Evolutionary conservation across 306 rosid genomes (phyloP).

Genomic region (Crotalaria pallida): DNA sequence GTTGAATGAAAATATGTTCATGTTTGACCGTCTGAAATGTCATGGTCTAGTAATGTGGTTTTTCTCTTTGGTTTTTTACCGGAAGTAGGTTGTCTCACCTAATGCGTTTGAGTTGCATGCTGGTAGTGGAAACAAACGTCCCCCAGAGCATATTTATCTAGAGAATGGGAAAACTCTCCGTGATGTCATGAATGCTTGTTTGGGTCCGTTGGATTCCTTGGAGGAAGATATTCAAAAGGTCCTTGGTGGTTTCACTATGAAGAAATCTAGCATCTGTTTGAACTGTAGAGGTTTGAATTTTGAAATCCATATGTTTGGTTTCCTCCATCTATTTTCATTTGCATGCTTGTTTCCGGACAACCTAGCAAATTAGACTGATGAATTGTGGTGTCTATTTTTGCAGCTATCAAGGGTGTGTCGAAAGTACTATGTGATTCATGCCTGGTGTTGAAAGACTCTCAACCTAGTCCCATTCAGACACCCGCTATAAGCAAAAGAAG

Average conservation of each 20-base stretch:
- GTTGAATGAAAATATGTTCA: slow-evolving; percentile 10
- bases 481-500: background rate
- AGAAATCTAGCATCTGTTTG: slow-evolving; percentile 56
- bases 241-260: slow-evolving; percentile 46
- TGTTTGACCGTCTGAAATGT: background rate
- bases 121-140: slow-evolving; percentile 75
- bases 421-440: slow-evolving; percentile 61
- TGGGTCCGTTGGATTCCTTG: slow-evolving; percentile 30
- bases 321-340: background rate
- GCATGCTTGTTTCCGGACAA: background rate
- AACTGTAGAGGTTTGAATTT: slow-evolving; percentile 69
- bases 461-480: slow-evolving; percentile 21
- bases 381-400: slow-evolving; percentile 30
- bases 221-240: slow-evolving; percentile 53
- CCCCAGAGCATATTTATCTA: slow-evolving; percentile 72
- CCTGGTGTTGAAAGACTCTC: slow-evolving; percentile 35
- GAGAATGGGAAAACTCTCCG: slow-evolving; percentile 69
- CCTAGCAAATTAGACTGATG: slow-evolving; percentile 5
- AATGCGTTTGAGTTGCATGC: slow-evolving; percentile 85
- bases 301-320: slow-evolving; percentile 22
- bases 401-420: slow-evolving; percentile 31
- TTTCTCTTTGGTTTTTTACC: slow-evolving; percentile 6
- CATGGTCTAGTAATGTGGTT: slow-evolving; percentile 6
- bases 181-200: slow-evolving; percentile 65
- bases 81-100: slow-evolving; percentile 70